Conservation (phyloP, 1,139 yeast species). For the Waltiozyma sp. region DNA sequence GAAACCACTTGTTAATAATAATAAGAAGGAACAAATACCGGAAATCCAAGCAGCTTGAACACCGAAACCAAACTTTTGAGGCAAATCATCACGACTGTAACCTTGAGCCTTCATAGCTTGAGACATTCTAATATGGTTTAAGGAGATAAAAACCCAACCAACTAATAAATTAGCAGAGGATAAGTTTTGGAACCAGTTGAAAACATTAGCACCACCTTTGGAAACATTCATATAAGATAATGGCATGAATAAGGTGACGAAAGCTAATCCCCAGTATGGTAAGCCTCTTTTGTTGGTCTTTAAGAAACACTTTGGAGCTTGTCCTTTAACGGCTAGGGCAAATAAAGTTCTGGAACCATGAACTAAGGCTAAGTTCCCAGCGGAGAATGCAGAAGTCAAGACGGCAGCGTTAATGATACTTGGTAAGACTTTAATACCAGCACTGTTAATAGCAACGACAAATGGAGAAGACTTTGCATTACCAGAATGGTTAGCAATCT, state of each 20-base stretch:
- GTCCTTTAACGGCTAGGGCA: conserved; percentile 43
- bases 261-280: conserved; percentile 43
- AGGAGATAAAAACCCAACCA: conserved; percentile 18
- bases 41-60: conserved; percentile 24
- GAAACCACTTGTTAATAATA: conserved; percentile 30
- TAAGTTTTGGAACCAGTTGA: conserved; percentile 4
- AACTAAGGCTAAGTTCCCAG: conserved; percentile 33
- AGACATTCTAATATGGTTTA: conserved; percentile 21
- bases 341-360: conserved; percentile 33
- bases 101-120: conserved; percentile 27
- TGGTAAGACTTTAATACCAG: conserved; percentile 35
- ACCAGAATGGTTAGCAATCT: conserved; percentile 29
- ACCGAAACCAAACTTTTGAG: conserved; percentile 15
- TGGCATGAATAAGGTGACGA: conserved; percentile 26
- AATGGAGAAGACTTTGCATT: conserved; percentile 44
- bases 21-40: conserved; percentile 22
- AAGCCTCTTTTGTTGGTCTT: conserved; percentile 56
- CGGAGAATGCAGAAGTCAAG: conserved; percentile 39
- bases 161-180: conserved; percentile 3
- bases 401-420: conserved; percentile 37
- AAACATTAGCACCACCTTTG: conserved; percentile 30
- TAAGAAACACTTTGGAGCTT: conserved; percentile 42
- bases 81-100: conserved; percentile 23
- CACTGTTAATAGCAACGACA: conserved; percentile 37
- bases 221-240: conserved; percentile 29